phyloP scores from a whole-genome alignment of 768 basidiomycete genomes.

The Lactarius quietus region DNA sequence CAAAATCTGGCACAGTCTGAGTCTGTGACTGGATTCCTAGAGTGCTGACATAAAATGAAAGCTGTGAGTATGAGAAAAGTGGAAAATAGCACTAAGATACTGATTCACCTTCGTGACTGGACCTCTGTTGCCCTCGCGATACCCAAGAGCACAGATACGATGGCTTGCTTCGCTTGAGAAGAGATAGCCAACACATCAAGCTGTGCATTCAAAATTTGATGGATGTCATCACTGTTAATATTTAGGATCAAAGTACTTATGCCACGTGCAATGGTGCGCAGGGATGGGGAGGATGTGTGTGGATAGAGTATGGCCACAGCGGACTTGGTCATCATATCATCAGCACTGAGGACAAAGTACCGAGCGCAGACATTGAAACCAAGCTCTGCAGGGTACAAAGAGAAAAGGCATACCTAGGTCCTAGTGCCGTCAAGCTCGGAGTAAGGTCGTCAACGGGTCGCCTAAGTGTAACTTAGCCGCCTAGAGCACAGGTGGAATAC shows the following conservation, averaged over 20 bases:
- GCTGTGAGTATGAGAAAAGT: not conserved
- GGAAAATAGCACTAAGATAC: not conserved
- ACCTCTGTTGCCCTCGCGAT: not conserved
- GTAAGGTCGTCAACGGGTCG: too few relatives aligned
- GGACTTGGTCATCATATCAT: not conserved
- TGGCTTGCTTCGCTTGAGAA: conserved; percentile 6
- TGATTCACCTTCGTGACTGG: not conserved
- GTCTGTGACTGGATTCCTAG: not conserved
- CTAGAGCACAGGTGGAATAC: too few relatives aligned
- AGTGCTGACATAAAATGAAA: not conserved
- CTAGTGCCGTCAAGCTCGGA: too few relatives aligned
- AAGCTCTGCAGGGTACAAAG: too few relatives aligned
- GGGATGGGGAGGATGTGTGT: conserved; percentile 5
- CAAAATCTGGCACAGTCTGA: too few relatives aligned
- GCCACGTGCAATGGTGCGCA: not conserved
- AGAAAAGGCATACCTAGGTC: too few relatives aligned
- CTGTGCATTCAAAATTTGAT: not conserved
- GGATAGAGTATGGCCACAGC: not conserved
- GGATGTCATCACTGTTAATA: not conserved
- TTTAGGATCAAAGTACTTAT: not conserved
- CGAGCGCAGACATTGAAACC: too few relatives aligned
- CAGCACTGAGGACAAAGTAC: too few relatives aligned
- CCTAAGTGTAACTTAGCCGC: too few relatives aligned
- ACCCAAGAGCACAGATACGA: not conserved
- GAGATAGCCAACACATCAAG: conserved; percentile 6